phyloP scores from a whole-genome alignment of 257 asterid genomes.

The Forsythia suspensa region DNA sequence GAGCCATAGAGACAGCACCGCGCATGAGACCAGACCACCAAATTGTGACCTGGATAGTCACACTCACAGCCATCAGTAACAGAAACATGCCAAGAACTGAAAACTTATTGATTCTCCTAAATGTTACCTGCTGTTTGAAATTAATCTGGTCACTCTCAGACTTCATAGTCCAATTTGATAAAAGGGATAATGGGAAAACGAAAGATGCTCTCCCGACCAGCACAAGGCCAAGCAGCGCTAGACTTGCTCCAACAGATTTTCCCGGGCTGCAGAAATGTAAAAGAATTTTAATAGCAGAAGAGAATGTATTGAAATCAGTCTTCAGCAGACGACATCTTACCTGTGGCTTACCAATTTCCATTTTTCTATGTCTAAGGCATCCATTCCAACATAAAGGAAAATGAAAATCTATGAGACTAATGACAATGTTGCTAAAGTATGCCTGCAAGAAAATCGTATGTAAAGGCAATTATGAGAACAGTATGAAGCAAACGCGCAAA shows the following conservation, averaged over 20 bases:
- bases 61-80: no score
- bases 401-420: conserved; percentile 65
- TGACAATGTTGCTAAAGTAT: conserved; percentile 67
- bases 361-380: conserved; percentile 78
- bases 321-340: conserved; percentile 24
- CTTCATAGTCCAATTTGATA: conserved; percentile 42
- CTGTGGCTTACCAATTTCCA: conserved; percentile 57
- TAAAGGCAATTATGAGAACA: background rate
- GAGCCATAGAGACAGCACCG: conserved; percentile 85
- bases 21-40: conserved; percentile 94
- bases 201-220: conserved; percentile 72
- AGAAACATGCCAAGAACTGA: no score
- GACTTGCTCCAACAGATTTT: conserved; percentile 60
- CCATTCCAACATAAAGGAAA: conserved; percentile 92
- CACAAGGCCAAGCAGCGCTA: conserved; percentile 55
- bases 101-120: no score
- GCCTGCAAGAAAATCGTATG: conserved; percentile 42
- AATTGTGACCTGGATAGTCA: conserved; percentile 36
- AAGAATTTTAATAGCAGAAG: background rate
- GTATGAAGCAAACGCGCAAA: background rate
- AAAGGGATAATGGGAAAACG: conserved; percentile 57
- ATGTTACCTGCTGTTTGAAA: conserved; percentile 46
- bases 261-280: conserved; percentile 49
- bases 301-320: background rate
- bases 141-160: conserved; percentile 37